Conservation (phyloP, 129 eudicot genomes). For the Solidago caesia region DNA sequence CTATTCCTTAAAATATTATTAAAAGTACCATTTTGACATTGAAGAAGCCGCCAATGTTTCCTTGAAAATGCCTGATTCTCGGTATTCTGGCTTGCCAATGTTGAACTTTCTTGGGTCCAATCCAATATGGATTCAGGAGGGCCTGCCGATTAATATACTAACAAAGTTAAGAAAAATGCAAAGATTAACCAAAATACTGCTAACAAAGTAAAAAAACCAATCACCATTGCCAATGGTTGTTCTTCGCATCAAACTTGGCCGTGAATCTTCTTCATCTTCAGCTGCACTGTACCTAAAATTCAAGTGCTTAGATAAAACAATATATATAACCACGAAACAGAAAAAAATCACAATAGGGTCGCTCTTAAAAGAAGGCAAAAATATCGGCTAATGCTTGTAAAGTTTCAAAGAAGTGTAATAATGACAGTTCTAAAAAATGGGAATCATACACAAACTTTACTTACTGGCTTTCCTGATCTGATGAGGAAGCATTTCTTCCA, state of each 20-base stretch:
- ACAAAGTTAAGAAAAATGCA: conserved; percentile 10
- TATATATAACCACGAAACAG: not conserved
- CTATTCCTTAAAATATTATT: conserved; percentile 9
- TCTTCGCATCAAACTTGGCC: conserved; percentile 64
- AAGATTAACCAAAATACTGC: conserved; percentile 12
- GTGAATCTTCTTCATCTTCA: conserved; percentile 89
- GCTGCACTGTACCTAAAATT: conserved; percentile 81
- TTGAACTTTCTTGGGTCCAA: conserved; percentile 94
- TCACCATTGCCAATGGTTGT: conserved; percentile 96
- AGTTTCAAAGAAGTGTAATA: too few relatives aligned
- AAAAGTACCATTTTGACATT: conserved; percentile 90
- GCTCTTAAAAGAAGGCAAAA: too few relatives aligned
- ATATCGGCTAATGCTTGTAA: too few relatives aligned
- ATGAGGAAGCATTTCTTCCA: conserved; percentile 79
- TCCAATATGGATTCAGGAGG: conserved; percentile 95
- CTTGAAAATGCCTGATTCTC: conserved; percentile 90
- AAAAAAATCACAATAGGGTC: not conserved
- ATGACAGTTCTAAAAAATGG: too few relatives aligned
- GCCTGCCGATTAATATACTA: conserved; percentile 43
- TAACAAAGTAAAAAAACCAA: conserved; percentile 6
- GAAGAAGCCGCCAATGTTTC: conserved; percentile 98
- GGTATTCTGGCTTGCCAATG: conserved; percentile 67
- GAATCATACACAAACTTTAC: conserved; percentile 24
- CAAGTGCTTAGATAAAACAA: not conserved
- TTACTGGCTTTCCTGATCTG: conserved; percentile 99